These are phyloP conservation scores for Trypethelium eluteriae DNA, from an alignment of 495 filamentous ascomycete genomes.

Conservation along the genomic window DNA sequence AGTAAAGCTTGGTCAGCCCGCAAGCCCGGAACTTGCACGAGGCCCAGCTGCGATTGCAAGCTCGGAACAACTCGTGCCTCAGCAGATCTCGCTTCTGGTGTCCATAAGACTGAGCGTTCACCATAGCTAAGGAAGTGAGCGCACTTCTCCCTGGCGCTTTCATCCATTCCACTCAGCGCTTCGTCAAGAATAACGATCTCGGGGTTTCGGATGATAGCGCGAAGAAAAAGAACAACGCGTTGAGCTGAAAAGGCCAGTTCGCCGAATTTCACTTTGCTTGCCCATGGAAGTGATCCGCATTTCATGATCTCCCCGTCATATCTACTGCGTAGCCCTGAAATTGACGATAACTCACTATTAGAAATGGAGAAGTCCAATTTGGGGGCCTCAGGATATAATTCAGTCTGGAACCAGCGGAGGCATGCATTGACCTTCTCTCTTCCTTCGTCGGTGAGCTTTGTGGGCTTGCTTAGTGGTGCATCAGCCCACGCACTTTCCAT, in stretches of 20 bases:
- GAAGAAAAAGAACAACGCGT: conserved; percentile 74
- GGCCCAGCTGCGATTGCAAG: conserved; percentile 23
- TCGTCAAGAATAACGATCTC: conserved; percentile 91
- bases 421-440: conserved; percentile 53
- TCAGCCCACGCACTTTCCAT: conserved; percentile 84
- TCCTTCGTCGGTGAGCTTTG: conserved; percentile 46
- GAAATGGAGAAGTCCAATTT: neutral
- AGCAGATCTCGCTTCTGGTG: neutral
- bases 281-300: conserved; percentile 44
- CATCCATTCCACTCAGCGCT: conserved; percentile 83
- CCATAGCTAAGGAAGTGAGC: conserved; percentile 56
- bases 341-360: neutral
- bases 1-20: conserved; percentile 66
- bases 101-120: conserved; percentile 19
- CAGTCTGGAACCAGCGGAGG: conserved; percentile 64
- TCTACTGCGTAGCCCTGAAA: neutral
- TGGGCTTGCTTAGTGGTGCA: conserved; percentile 65
- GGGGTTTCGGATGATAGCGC: conserved; percentile 71
- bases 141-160: conserved; percentile 73
- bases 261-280: conserved; percentile 61
- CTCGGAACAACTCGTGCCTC: conserved; percentile 11
- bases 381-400: conserved; percentile 52
- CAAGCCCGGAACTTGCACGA: conserved; percentile 47
- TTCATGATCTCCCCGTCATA: conserved; percentile 4
- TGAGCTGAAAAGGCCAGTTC: conserved; percentile 71